These are phyloP conservation scores for Metschnikowia henanensis DNA, from an alignment of 805 yeast species.

Conservation along the genomic window DNA sequence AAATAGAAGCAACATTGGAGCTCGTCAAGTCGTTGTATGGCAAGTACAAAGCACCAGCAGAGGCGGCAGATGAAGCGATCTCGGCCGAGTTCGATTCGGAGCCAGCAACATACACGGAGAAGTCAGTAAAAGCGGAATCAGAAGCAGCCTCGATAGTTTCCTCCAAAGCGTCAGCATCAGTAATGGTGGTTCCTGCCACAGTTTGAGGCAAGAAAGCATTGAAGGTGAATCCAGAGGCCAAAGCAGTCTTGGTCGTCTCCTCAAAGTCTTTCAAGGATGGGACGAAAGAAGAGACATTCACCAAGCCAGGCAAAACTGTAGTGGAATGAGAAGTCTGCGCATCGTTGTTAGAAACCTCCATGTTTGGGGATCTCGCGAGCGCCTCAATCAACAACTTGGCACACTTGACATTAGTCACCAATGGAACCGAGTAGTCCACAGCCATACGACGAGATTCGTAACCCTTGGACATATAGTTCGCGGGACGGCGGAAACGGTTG, in stretches of 20 bases:
- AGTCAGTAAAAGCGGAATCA: constrained; percentile 75
- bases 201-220: constrained; percentile 77
- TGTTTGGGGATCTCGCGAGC: constrained; percentile 63
- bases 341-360: constrained; percentile 76
- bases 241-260: constrained; percentile 64
- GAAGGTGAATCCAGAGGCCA: constrained; percentile 88
- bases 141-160: constrained; percentile 60
- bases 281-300: constrained; percentile 77
- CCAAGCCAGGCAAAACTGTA: constrained; percentile 80
- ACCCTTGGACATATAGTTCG: constrained; percentile 96
- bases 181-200: constrained; percentile 57
- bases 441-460: constrained; percentile 99
- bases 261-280: constrained; percentile 72
- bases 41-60: constrained; percentile 78
- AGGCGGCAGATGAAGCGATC: constrained; percentile 58
- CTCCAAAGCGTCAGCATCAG: constrained; percentile 63
- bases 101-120: constrained; percentile 80
- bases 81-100: constrained; percentile 64
- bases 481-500: constrained; percentile 98
- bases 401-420: constrained; percentile 96
- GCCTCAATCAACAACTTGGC: constrained; percentile 97
- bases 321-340: constrained; percentile 90
- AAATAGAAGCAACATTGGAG: constrained; percentile 72
- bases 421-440: constrained; percentile 96
- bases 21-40: constrained; percentile 73